phyloP scores from a whole-genome alignment of 768 basidiomycete species.

The Tulasnella sp. region DNA sequence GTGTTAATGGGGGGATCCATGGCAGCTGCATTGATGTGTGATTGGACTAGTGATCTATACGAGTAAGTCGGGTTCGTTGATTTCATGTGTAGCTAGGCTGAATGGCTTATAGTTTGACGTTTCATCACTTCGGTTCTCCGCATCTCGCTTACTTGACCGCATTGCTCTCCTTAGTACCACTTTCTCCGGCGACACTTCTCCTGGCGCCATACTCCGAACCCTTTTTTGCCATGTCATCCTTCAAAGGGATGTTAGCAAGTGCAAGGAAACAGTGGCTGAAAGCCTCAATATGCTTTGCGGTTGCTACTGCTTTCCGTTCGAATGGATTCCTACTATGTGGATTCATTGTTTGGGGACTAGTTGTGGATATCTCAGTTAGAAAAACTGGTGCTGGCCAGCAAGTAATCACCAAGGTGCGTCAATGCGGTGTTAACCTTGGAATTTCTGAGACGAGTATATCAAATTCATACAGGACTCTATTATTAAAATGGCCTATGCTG shows the following conservation, averaged over 20 bases:
- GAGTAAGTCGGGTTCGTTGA: conserved; percentile 10
- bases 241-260: conserved; percentile 55
- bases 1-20: conserved; percentile 16
- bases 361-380: conserved; percentile 41
- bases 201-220: conserved; percentile 73
- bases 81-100: background rate
- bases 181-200: conserved; percentile 61
- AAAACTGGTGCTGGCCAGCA: conserved; percentile 5
- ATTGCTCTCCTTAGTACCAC: conserved; percentile 61
- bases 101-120: conserved; percentile 32
- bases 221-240: conserved; percentile 71
- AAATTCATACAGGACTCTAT: background rate
- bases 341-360: conserved; percentile 62
- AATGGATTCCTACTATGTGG: conserved; percentile 68
- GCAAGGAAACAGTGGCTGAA: conserved; percentile 36
- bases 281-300: conserved; percentile 48
- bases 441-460: background rate
- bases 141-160: conserved; percentile 48
- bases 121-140: conserved; percentile 41
- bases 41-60: conserved; percentile 16
- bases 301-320: conserved; percentile 57
- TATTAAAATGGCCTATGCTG: background rate
- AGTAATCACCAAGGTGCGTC: background rate
- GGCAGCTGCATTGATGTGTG: conserved; percentile 1
- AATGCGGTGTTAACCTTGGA: background rate